A percentile compares a stretch with the other conserved stretches of the same genome.
Evolutionary conservation across 2,329 filamentous ascomycete genomes (phyloP).

Genomic region (Westerdykella aurantiaca): DNA sequence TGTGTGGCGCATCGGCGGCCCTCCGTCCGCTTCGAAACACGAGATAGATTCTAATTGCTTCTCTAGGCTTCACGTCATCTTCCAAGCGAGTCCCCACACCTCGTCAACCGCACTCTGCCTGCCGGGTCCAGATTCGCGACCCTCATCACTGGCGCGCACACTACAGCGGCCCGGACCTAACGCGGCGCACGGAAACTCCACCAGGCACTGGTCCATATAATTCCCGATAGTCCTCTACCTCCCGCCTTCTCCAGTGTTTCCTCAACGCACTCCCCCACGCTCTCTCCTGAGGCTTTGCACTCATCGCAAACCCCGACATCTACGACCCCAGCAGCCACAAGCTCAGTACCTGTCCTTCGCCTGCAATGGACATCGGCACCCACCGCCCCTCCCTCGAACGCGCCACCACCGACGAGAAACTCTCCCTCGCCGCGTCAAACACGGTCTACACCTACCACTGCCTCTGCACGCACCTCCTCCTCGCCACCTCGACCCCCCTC

Average conservation of each 20-base stretch:
- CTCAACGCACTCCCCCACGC: slow-evolving; percentile 6
- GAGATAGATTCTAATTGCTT: too few species aligned
- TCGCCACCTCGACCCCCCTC: slow-evolving; percentile 54
- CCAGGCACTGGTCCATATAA: too few species aligned
- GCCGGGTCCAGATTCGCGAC: too few species aligned
- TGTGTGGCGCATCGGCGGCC: too few species aligned
- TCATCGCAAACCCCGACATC: slow-evolving; percentile 4
- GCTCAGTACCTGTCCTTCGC: slow-evolving; percentile 1
- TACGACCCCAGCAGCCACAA: neutral
- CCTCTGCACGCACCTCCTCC: slow-evolving; percentile 60
- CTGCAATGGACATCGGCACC: slow-evolving; percentile 27
- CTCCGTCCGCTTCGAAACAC: too few species aligned
- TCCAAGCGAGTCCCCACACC: too few species aligned
- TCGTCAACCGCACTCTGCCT: too few species aligned
- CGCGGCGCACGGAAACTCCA: too few species aligned
- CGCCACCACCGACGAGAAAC: slow-evolving; percentile 25
- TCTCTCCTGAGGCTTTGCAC: slow-evolving; percentile 5
- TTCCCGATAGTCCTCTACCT: neutral
- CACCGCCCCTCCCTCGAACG: slow-evolving; percentile 23
- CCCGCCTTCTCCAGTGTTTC: neutral
- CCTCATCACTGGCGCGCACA: too few species aligned
- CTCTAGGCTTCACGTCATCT: too few species aligned
- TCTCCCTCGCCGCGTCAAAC: slow-evolving; percentile 30
- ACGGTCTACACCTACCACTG: slow-evolving; percentile 55
- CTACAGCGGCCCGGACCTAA: too few species aligned